These are phyloP conservation scores for Fraxinus paxiana DNA, from an alignment of 305 asterid genomes.

Conservation along the genomic window DNA sequence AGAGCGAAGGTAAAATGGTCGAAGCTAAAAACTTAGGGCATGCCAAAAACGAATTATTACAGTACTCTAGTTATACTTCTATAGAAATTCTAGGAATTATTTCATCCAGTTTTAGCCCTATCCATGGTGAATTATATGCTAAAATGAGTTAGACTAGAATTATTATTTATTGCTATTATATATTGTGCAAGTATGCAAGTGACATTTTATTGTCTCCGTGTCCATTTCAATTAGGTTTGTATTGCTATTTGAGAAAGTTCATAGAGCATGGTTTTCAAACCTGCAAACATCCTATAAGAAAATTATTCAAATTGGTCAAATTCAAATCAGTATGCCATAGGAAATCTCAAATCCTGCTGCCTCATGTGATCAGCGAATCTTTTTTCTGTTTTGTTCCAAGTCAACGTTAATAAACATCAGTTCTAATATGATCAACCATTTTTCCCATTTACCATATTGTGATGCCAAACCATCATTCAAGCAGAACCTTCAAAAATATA, in stretches of 20 bases:
- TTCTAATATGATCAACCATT: not conserved
- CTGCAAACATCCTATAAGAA: not conserved
- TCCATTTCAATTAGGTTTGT: not conserved
- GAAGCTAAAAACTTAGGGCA: not conserved
- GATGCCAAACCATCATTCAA: not conserved
- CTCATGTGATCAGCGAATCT: not conserved
- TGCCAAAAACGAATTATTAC: not conserved
- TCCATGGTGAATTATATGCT: not conserved
- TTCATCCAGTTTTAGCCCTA: not conserved
- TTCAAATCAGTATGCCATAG: not conserved
- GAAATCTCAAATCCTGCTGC: not conserved
- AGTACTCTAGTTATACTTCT: not conserved
- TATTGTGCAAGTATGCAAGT: not conserved
- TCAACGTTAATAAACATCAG: not conserved
- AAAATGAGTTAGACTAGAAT: not conserved
- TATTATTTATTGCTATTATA: not conserved
- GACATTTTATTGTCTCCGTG: not conserved
- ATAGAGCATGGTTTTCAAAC: not conserved
- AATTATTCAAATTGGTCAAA: not conserved
- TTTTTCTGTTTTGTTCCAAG: not conserved
- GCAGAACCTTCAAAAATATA: not conserved
- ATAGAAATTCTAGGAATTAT: not conserved
- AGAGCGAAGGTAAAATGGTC: not conserved
- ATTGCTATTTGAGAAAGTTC: not conserved
- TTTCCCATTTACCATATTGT: not conserved